Base-by-base conservation (phyloP, 768 basidiomycete species). In the Suillus discolor region DNA sequence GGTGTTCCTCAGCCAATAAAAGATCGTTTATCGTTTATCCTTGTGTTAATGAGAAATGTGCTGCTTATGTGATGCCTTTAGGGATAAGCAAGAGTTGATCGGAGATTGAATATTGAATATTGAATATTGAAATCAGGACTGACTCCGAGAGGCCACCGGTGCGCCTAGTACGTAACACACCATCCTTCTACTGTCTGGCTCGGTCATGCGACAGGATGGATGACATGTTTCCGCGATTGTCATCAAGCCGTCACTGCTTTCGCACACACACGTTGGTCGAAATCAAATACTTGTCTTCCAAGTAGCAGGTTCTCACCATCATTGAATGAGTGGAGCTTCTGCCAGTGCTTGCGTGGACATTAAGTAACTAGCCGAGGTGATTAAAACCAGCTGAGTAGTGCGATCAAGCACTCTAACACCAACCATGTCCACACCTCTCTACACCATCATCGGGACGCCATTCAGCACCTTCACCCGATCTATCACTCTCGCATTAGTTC, bases 391-490 rank as follows among this genome's bases (percentile, higher is more conserved):
- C 12, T 42, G 39, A 31, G 39, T 20, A 18, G 39, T 41, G 25
- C n/a, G 9, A 23, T 57, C 51, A 20, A 42, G 5, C 54, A 11
- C 65, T 28, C 28, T 20, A 55, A 53, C 54, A 42, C 41, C 41
- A 16, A 39, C 53, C 54, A 74, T 77, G 74, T 18, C 61, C 11
- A 63, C 67, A 20, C 23, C 45, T 47, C n/a, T 6, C 13, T 49
- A 71, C 54, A 77, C 75, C 15, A 53, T 77, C 68, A 68, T 77
- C 36, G 75, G 75, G 23, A 77, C 75, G 0, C 77, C 75, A 16
- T 77, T 70, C 49, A 78, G 77, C 60, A 77, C 77, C 1, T 77
- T 75, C 51, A 77, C 75, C 9, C 75, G 75, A 20, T 44, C 77
- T 39, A 69, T 77, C 57, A 78, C 75, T 0, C 75, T 77, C 36